Percentiles rank a stretch among this genome's conserved stretches.
phyloP scores from a whole-genome alignment of 208 protist species.

The Crithidia acanthocephali region DNA sequence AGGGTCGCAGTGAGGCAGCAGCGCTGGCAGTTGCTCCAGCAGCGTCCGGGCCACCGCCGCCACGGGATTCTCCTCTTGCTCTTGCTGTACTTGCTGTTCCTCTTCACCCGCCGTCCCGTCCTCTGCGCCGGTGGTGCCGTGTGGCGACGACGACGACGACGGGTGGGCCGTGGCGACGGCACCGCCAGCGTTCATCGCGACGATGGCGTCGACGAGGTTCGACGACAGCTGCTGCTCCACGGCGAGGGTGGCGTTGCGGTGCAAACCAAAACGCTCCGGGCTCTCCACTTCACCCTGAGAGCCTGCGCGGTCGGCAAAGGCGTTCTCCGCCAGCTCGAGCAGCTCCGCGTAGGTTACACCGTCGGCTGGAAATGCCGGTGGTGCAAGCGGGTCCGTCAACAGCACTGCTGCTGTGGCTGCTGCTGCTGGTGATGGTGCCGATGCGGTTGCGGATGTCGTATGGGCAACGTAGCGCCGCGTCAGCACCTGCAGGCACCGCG shows the following conservation, averaged over 20 bases:
- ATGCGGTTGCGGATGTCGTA: neutral
- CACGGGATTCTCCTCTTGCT: constrained; percentile 31
- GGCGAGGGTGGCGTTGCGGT: constrained; percentile 95
- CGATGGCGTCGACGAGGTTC: constrained; percentile 48
- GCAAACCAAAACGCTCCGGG: constrained; percentile 93
- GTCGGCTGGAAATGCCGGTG: constrained; percentile 51
- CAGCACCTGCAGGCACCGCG: constrained; percentile 78
- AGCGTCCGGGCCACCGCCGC: constrained; percentile 59
- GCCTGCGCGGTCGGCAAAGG: constrained; percentile 46
- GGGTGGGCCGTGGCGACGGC: constrained; percentile 22
- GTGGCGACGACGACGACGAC: constrained; percentile 48
- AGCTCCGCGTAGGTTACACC: constrained; percentile 51
- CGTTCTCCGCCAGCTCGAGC: constrained; percentile 57
- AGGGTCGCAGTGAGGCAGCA: constrained; percentile 54
- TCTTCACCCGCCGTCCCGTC: constrained; percentile 19
- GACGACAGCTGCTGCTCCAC: constrained; percentile 67
- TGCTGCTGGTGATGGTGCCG: neutral
- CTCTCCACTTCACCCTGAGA: constrained; percentile 38
- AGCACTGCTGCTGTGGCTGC: constrained; percentile 6
- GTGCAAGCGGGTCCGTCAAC: constrained; percentile 39
- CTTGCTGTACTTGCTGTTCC: constrained; percentile 19
- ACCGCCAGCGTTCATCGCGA: constrained; percentile 55
- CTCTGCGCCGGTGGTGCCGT: constrained; percentile 34
- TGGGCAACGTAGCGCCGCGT: constrained; percentile 74
- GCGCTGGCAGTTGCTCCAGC: constrained; percentile 56